phyloP scores from a whole-genome alignment of 371 early-diverging fungal species.

The Saksenaea oblongispora region DNA sequence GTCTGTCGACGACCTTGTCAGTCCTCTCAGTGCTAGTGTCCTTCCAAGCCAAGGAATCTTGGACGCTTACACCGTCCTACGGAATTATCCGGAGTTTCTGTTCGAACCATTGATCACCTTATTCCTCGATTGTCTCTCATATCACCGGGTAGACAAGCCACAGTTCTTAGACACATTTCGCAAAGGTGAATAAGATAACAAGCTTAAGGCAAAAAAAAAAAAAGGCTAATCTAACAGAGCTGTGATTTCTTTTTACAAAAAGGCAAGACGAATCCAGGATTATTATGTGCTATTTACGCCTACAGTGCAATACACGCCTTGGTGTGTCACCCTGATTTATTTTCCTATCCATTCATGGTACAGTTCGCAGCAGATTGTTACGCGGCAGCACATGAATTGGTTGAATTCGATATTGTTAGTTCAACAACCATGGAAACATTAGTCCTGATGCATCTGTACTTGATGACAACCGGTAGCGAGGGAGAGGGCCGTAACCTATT shows the following conservation, averaged over 20 bases:
- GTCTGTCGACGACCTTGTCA: background rate
- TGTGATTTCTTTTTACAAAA: background rate
- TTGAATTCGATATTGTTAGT: constrained; percentile 28
- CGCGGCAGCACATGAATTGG: constrained; percentile 18
- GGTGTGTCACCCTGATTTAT: constrained; percentile 29
- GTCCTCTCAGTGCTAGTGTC: background rate
- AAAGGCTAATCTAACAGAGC: background rate
- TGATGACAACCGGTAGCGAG: constrained; percentile 11
- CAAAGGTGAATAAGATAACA: constrained; percentile 13
- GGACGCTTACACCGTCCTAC: constrained; percentile 9
- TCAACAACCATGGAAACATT: constrained; percentile 28
- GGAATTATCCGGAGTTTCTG: constrained; percentile 22
- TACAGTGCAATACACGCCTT: constrained; percentile 28
- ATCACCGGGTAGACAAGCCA: constrained; percentile 14
- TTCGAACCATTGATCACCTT: constrained; percentile 24
- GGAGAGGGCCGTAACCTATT: constrained; percentile 20
- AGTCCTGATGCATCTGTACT: constrained; percentile 29
- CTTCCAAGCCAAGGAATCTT: constrained; percentile 4
- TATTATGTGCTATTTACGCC: constrained; percentile 29
- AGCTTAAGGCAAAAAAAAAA: background rate
- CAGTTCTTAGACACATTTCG: constrained; percentile 14
- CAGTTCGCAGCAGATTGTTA: constrained; percentile 26
- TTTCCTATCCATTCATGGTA: constrained; percentile 23
- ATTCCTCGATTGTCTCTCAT: constrained; percentile 17
- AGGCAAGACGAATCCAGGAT: constrained; percentile 15